phyloP scores from a whole-genome alignment of 2,329 filamentous ascomycete species.

The Emericellopsis cladophorae region DNA sequence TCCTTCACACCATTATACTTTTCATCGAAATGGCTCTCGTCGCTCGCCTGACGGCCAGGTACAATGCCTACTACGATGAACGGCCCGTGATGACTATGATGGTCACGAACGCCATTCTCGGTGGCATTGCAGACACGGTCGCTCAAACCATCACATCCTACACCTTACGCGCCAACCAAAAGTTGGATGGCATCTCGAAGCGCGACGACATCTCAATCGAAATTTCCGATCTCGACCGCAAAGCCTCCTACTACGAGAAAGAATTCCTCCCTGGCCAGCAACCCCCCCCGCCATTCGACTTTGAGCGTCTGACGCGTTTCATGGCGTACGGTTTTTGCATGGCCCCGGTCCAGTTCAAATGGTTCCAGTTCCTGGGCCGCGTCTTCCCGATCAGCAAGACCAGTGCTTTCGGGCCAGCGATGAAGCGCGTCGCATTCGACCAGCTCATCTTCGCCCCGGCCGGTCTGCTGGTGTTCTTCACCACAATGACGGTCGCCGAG shows the following conservation, averaged over 20 bases:
- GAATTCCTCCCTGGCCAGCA: constrained; percentile 55
- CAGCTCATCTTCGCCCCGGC: constrained; percentile 89
- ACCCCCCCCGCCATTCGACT: constrained; percentile 76
- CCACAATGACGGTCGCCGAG: constrained; percentile 91
- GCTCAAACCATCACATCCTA: constrained; percentile 86
- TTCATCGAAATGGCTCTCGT: constrained; percentile 81
- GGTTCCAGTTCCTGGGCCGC: constrained; percentile 77
- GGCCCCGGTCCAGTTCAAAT: constrained; percentile 89
- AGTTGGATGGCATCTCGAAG: constrained; percentile 42
- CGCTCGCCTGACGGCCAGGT: constrained; percentile 70
- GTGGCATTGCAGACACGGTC: constrained; percentile 91
- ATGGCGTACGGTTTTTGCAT: constrained; percentile 97
- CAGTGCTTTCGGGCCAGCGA: constrained; percentile 58
- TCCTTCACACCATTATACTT: constrained; percentile 75
- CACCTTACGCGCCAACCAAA: constrained; percentile 52
- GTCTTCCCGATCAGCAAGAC: constrained; percentile 77
- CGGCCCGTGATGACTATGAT: constrained; percentile 94
- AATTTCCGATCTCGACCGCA: constrained; percentile 75
- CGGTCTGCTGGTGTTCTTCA: constrained; percentile 81
- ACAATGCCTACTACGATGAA: constrained; percentile 88
- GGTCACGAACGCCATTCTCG: constrained; percentile 94
- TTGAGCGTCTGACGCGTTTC: constrained; percentile 85
- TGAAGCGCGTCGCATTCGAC: constrained; percentile 87
- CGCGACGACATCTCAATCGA: constrained; percentile 73
- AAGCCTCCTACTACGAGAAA: constrained; percentile 51